phyloP scores from a whole-genome alignment of 139 green algal species.

The Pleodorina starrii region DNA sequence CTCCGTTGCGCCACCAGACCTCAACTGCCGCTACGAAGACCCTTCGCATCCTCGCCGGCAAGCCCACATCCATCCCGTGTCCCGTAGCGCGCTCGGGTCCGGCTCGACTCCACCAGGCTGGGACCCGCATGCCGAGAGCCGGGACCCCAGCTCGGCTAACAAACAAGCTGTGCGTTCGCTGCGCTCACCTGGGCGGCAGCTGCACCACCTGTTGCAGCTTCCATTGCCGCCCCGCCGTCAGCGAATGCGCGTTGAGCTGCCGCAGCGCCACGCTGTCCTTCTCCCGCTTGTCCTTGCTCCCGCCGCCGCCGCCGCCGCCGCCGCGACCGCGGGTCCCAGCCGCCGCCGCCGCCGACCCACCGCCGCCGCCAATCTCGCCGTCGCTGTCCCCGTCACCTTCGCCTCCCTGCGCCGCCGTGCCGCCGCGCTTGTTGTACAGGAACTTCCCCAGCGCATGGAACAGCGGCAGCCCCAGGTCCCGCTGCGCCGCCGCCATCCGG shows the following conservation, averaged over 20 bases:
- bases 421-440: slow-evolving; percentile 84
- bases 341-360: background rate
- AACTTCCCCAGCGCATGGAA: slow-evolving; percentile 90
- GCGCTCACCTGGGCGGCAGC: slow-evolving; percentile 18
- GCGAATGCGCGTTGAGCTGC: slow-evolving; percentile 24
- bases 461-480: slow-evolving; percentile 72
- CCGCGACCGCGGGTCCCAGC: background rate
- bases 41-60: no score
- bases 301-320: background rate
- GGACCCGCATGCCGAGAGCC: no score
- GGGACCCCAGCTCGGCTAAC: no score
- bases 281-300: background rate
- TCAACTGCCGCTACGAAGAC: no score
- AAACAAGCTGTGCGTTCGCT: background rate
- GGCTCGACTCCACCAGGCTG: no score
- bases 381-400: background rate
- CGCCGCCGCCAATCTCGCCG: background rate
- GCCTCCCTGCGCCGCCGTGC: background rate
- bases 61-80: no score
- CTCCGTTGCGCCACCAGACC: no score
- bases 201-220: background rate
- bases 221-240: slow-evolving; percentile 4
- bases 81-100: no score
- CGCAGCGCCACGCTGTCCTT: slow-evolving; percentile 28
- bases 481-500: slow-evolving; percentile 22